These are phyloP conservation scores for Phaeotremella fagi DNA, from an alignment of 768 basidiomycete genomes.

Conservation along the genomic window DNA sequence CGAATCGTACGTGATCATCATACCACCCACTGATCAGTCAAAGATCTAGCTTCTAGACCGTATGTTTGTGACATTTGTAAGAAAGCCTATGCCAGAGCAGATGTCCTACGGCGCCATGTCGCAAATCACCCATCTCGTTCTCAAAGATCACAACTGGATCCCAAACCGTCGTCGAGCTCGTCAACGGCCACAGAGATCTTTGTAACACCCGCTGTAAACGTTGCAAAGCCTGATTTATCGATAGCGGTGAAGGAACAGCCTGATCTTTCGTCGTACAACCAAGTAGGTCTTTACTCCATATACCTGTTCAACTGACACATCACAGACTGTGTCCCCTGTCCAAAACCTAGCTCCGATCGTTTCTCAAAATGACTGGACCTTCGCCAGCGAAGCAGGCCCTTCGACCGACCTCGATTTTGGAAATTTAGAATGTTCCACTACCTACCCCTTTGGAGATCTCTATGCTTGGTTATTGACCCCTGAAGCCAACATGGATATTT, in stretches of 20 bases:
- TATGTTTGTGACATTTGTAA: neutral
- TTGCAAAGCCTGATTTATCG: no score
- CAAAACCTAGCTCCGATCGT: no score
- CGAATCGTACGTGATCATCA: neutral
- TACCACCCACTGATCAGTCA: neutral
- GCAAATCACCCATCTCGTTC: slow-evolving; percentile 4
- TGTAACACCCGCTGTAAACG: no score
- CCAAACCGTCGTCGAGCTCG: no score
- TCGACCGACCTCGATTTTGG: neutral
- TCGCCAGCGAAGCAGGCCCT: neutral
- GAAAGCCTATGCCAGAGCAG: slow-evolving; percentile 7
- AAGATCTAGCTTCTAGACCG: neutral
- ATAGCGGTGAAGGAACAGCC: no score
- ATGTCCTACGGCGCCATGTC: slow-evolving; percentile 5
- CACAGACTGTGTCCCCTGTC: no score
- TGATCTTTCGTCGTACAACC: no score
- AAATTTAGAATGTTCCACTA: neutral
- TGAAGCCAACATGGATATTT: neutral
- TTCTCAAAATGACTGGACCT: neutral
- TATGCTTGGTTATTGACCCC: neutral
- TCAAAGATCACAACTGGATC: neutral
- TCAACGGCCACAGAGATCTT: no score
- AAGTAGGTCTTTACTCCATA: no score
- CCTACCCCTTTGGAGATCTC: neutral
- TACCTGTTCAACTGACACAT: no score